Percentiles rank a stretch among this genome's conserved stretches.
phyloP scores from a whole-genome alignment of 129 eudicot genomes.

The Daucus carota region DH1_v3.0 NC_030387.2:3941001-3941500 shows the following conservation, averaged over 20 bases:
- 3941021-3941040: conserved; percentile 53
- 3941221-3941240: background rate
- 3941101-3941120: conserved; percentile 50
- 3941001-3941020: conserved; percentile 97
- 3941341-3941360: background rate
- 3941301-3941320: no score
- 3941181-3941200: conserved; percentile 94
- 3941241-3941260: background rate
- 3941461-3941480: background rate
- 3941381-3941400: background rate
- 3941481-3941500: background rate
- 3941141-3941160: conserved; percentile 97
- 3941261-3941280: background rate
- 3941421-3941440: background rate
- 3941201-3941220: conserved; percentile 3
- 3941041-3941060: background rate
- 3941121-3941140: conserved; percentile 99
- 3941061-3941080: background rate
- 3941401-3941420: background rate
- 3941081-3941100: conserved; percentile 13
- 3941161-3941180: conserved; percentile 99
- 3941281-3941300: background rate
- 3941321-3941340: no score
- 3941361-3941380: background rate
- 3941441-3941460: background rate